Percentiles rank a stretch among this genome's conserved stretches.
phyloP scores from a whole-genome alignment of 2,329 filamentous ascomycete genomes.

The Paracamarosporium sp. region DNA sequence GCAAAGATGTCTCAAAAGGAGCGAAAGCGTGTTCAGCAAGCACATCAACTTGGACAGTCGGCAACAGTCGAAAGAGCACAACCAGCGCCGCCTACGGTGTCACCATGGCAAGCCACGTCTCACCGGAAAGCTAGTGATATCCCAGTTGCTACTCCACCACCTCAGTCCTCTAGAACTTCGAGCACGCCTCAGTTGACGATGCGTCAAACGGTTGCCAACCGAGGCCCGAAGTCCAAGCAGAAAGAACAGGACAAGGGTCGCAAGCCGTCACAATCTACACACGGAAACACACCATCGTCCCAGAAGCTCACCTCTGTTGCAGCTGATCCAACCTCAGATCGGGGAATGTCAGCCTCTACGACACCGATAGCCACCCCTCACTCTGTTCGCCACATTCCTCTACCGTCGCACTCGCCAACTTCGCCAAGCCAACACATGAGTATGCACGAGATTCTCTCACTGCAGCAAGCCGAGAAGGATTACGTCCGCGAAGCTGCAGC shows the following conservation, averaged over 20 bases:
- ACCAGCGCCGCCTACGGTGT: conserved; percentile 36
- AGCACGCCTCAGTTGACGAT: conserved; percentile 64
- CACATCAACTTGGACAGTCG: conserved; percentile 41
- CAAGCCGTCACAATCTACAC: conserved; percentile 16
- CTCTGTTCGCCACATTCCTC: conserved; percentile 55
- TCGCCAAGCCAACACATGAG: conserved; percentile 73
- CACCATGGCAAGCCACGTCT: conserved; percentile 42
- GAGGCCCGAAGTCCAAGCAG: conserved; percentile 26
- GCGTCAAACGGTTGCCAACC: conserved; percentile 62
- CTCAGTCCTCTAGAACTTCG: conserved; percentile 28
- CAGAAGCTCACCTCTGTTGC: conserved; percentile 23
- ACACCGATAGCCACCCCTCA: conserved; percentile 48
- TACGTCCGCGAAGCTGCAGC: conserved; percentile 82
- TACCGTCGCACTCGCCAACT: conserved; percentile 66
- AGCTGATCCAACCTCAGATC: conserved; percentile 26
- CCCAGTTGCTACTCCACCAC: conserved; percentile 23
- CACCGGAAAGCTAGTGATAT: conserved; percentile 37
- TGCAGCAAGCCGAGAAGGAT: conserved; percentile 85
- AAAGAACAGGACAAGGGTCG: conserved; percentile 29
- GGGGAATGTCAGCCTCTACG: conserved; percentile 44
- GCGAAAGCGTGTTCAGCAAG: conserved; percentile 68
- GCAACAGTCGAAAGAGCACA: conserved; percentile 31
- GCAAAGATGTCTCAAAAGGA: conserved; percentile 89
- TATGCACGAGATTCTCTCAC: conserved; percentile 85
- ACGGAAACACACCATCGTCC: conserved; percentile 27